Evolutionary conservation across 441 rosid species (phyloP), one percentile per base, ranked within the genome.

Genomic region (Erodium trifolium): DNA sequence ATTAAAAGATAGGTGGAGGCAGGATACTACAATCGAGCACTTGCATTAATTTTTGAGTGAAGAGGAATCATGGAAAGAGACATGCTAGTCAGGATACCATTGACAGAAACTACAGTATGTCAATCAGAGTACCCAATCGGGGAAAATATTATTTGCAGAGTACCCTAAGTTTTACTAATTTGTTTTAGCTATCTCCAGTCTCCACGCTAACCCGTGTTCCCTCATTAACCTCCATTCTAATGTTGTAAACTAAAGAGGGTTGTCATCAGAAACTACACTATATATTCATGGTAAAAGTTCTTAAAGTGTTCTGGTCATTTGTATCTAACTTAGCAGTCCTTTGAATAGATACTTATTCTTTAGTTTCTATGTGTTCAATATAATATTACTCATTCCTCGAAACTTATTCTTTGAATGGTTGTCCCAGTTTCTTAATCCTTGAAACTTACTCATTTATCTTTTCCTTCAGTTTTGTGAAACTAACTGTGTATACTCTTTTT

Each of bases 401-500:
- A 23, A 23, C 27, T 23, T 23, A 23, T 23, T 23, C 27, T 23
- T 23, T 23, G 27, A 23, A 13, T 55, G 17, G 19, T 17, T 17
- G 19, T 53, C 19, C 23, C 9, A 0, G 60, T 53, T 16, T 53
- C 60, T 53, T 53, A 4, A 53, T 16, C 60, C 14, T 53, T 6
- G 9, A 14, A 4, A 17, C 18, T 5, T 18, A 47, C 19, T 66
- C 11, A 23, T 23, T 23, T 23, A 23, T 27, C 60, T 49, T 65
- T 67, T 43, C 63, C 47, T 68, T 62, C 14, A 14, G 19, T 34
- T 29, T 14, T 71, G 65, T 41, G 71, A 43, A 67, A 66, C 10
- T 72, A 69, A 41, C 47, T 72, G 45, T 71, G 51, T 55, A 5
- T 66, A 63, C 1, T 31, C 34, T 55, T 72, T 68, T 59, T 62